Base-by-base conservation (phyloP, 495 filamentous ascomycete genomes). In the Talaromyces liani region DNA sequence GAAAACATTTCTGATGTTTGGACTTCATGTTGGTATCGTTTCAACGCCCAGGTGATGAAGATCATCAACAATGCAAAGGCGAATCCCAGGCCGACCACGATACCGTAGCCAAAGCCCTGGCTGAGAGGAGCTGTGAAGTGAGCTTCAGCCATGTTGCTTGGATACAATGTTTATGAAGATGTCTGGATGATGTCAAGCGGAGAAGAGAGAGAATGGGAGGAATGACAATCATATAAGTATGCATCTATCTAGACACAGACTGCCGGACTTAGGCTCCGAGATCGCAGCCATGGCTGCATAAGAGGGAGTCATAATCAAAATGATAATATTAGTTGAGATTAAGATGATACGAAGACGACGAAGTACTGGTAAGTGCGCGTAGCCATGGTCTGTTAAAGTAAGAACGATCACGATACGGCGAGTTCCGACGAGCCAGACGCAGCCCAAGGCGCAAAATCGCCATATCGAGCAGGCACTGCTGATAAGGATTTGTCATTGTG, bases 1-100 rank as follows among this genome's bases (percentile, higher is more conserved):
- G 85, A 92, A 84, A 97, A 98, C 90, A 95, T 96, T 76, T 98
- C 93, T 0, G 91, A 95, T 1, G 93, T 98, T 76, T 96, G 93
- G 6, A 97, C 82, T 76, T 98, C 93, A 79, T 91, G 82, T 72
- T 97, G 93, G 71, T 96, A 97, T 67, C 90, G 79, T 70, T 88
- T 91, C 62, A 95, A 77, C 59, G 90, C 84, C 80, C 87, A 92
- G 9, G 91, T 95, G 27, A 90, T 89, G 55, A 86, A 81, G 69
- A 92, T 90, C 91, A 92, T 91, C 64, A 88, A 78, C 64, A 93
- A 73, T 9, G 91, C 90, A 77, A 94, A 94, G 47, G 82, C 80
- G 71, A 86, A 85, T 22, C 89, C 89, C 24, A 92, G 75, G 18
- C 91, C 90, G 14, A 93, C 74, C 62, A 93, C 88, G 70, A 95